Evolutionary conservation across 2,329 filamentous ascomycete species (phyloP).

Genomic region (Colletotrichum lindemuthianum): DNA sequence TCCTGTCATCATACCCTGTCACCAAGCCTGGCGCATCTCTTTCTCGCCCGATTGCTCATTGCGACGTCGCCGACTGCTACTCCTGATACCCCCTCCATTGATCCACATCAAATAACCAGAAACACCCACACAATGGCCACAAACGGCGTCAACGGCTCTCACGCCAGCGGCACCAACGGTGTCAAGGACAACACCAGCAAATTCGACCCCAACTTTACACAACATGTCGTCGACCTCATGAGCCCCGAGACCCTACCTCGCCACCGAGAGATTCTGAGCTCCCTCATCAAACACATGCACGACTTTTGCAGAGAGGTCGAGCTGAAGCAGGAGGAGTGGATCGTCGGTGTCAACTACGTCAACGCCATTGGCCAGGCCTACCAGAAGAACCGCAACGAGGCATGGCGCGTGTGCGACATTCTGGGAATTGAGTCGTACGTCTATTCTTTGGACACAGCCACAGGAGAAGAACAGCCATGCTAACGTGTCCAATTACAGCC

Average conservation of each 20-base stretch:
- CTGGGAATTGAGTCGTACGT: slow-evolving; percentile 35
- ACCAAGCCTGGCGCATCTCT: not conserved
- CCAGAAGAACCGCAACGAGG: slow-evolving; percentile 37
- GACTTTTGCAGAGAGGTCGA: slow-evolving; percentile 34
- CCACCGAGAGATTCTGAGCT: slow-evolving; percentile 32
- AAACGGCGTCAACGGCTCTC: slow-evolving; percentile 28
- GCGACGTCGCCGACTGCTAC: not conserved
- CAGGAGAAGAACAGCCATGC: not conserved
- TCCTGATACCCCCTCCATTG: not conserved
- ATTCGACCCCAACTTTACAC: slow-evolving; percentile 36
- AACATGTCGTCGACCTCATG: slow-evolving; percentile 37
- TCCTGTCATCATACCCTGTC: not conserved
- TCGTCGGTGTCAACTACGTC: slow-evolving; percentile 36
- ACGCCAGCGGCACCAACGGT: slow-evolving; percentile 20
- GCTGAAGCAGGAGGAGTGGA: slow-evolving; percentile 35
- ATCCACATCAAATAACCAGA: not conserved
- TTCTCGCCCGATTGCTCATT: not conserved
- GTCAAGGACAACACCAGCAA: slow-evolving; percentile 22
- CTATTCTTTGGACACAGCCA: not conserved
- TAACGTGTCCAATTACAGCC: not conserved
- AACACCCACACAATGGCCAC: slow-evolving; percentile 28
- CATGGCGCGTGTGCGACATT: slow-evolving; percentile 35
- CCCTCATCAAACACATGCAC: slow-evolving; percentile 33
- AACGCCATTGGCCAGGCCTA: slow-evolving; percentile 36
- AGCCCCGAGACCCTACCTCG: slow-evolving; percentile 34